Percentiles rank a stretch among this genome's conserved stretches.
Evolutionary conservation across 495 filamentous ascomycete genomes (phyloP).

Genomic region (Chaetomidium leptoderma): DNA sequence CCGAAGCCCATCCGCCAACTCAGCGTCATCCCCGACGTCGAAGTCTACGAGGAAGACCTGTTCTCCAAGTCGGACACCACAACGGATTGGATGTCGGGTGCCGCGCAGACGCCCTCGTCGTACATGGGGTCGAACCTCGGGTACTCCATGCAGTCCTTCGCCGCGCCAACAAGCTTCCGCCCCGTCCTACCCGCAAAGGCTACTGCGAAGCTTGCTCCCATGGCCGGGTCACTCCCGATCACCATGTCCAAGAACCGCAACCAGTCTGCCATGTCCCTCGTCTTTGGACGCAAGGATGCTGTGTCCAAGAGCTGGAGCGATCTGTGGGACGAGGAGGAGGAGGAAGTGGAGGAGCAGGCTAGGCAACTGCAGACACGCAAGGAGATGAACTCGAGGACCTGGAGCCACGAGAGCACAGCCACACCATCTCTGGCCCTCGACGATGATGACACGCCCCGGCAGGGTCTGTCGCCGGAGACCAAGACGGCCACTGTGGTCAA

Average conservation of each 20-base stretch:
- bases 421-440: slow-evolving; percentile 35
- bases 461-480: slow-evolving; percentile 50
- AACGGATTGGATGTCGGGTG: slow-evolving; percentile 67
- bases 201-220: slow-evolving; percentile 35
- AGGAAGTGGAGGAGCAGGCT: slow-evolving; percentile 56
- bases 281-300: slow-evolving; percentile 69
- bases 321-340: slow-evolving; percentile 85
- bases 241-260: slow-evolving; percentile 58
- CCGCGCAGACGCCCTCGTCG: slow-evolving; percentile 67
- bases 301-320: slow-evolving; percentile 98
- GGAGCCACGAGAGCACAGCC: slow-evolving; percentile 69
- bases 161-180: slow-evolving; percentile 39
- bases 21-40: slow-evolving; percentile 73
- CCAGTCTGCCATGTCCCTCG: slow-evolving; percentile 63
- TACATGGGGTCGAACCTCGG: slow-evolving; percentile 71
- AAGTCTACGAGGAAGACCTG: slow-evolving; percentile 78
- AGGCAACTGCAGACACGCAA: slow-evolving; percentile 58
- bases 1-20: slow-evolving; percentile 75
- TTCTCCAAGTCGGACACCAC: slow-evolving; percentile 76
- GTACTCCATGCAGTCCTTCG: slow-evolving; percentile 60
- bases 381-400: slow-evolving; percentile 73
- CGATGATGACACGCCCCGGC: slow-evolving; percentile 46
- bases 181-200: slow-evolving; percentile 33
- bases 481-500: slow-evolving; percentile 38
- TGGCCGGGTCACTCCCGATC: slow-evolving; percentile 75